Evolutionary conservation across 257 asterid species (phyloP).

Genomic region (Petrea volubilis): DNA sequence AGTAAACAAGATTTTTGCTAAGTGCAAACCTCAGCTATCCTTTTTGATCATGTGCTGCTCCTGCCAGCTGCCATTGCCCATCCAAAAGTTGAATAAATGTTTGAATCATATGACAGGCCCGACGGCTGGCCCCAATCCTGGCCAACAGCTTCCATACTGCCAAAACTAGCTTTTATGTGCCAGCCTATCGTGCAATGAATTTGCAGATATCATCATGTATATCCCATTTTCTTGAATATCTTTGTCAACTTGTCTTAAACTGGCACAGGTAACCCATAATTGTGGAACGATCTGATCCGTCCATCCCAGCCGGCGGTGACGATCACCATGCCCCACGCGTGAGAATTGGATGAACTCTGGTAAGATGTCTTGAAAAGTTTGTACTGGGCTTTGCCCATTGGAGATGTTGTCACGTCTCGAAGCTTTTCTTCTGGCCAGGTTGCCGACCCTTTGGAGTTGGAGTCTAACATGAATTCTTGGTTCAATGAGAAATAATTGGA

Average conservation of each 20-base stretch:
- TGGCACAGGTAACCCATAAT: slow-evolving; percentile 81
- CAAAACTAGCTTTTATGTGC: slow-evolving; percentile 32
- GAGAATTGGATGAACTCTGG: slow-evolving; percentile 63
- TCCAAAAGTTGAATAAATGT: slow-evolving; percentile 7
- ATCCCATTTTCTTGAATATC: slow-evolving; percentile 16
- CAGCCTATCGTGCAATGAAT: slow-evolving; percentile 42
- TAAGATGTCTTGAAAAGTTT: slow-evolving; percentile 67
- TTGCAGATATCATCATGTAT: background rate
- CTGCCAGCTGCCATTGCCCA: slow-evolving; percentile 28
- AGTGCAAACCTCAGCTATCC: slow-evolving; percentile 34
- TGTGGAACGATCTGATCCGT: slow-evolving; percentile 78
- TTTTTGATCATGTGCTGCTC: slow-evolving; percentile 10
- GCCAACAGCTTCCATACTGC: slow-evolving; percentile 29
- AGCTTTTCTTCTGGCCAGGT: slow-evolving; percentile 99
- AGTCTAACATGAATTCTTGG: slow-evolving; percentile 58
- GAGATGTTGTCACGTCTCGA: slow-evolving; percentile 49
- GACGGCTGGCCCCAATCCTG: slow-evolving; percentile 34
- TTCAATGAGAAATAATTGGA: slow-evolving; percentile 54
- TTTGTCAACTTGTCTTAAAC: slow-evolving; percentile 32
- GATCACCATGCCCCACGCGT: slow-evolving; percentile 85
- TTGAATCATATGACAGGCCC: slow-evolving; percentile 1
- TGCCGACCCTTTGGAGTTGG: slow-evolving; percentile 70
- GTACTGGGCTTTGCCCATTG: slow-evolving; percentile 65
- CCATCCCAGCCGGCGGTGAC: slow-evolving; percentile 94
- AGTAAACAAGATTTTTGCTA: slow-evolving; percentile 8